Evolutionary conservation across 2,329 filamentous ascomycete species (phyloP).

Genomic region (Sclerotinia subarctica): DNA sequence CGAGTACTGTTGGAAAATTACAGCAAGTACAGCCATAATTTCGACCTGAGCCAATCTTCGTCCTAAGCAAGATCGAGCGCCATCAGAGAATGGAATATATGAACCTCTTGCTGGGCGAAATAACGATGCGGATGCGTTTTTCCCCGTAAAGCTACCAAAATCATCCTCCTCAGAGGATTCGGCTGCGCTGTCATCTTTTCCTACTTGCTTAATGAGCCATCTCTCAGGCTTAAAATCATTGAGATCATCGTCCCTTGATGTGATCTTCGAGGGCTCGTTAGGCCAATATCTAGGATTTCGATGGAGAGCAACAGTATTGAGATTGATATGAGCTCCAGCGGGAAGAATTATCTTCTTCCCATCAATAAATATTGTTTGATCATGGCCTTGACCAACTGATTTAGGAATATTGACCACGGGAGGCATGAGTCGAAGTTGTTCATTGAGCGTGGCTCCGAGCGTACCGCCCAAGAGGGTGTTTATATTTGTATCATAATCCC

Average conservation of each 20-base stretch:
- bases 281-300: constrained; percentile 58
- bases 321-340: constrained; percentile 42
- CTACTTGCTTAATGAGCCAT: constrained; percentile 58
- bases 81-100: constrained; percentile 40
- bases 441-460: constrained; percentile 73
- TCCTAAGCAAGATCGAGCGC: constrained; percentile 41
- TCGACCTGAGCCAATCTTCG: constrained; percentile 41
- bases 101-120: constrained; percentile 35
- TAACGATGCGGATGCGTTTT: constrained; percentile 25
- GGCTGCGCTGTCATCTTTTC: constrained; percentile 44
- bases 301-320: constrained; percentile 47
- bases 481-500: constrained; percentile 69
- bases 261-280: constrained; percentile 48
- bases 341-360: constrained; percentile 28
- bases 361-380: constrained; percentile 52
- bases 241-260: constrained; percentile 52
- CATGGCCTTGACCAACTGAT: constrained; percentile 46
- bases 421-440: constrained; percentile 70
- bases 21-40: constrained; percentile 38
- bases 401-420: constrained; percentile 73
- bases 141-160: constrained; percentile 21
- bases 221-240: constrained; percentile 53
- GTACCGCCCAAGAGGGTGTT: constrained; percentile 65
- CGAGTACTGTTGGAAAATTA: constrained; percentile 32
- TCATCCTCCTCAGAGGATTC: constrained; percentile 21